Base-by-base conservation (phyloP, 805 yeast genomes). In the Clavispora vitiphila region DNA sequence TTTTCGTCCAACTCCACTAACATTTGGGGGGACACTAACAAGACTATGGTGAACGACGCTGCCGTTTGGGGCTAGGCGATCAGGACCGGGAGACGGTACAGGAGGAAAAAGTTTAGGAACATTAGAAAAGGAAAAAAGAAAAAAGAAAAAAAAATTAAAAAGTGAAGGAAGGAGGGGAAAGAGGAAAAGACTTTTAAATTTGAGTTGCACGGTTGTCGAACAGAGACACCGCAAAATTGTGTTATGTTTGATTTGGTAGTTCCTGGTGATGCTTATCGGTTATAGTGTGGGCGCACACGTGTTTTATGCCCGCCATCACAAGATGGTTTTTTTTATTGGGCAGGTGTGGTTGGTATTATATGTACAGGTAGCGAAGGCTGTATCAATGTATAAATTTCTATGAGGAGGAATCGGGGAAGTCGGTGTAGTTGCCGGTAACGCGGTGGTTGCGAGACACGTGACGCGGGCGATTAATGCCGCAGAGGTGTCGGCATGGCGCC, bases 31-130 rank as follows among this genome's bases (percentile, higher is more conserved):
- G 50, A 47, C 36, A 41, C 38, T 21, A 43, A 46, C 16, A 48
- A 47, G 37, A 34, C 44, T 10, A 38, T 52, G 44, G 41, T 44
- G 10, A 47, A 45, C 15, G 61, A 54, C 37, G 57, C 62, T 16
- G 54, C 62, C n/a, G 67, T 62, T 14, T 61, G 67, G 66, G 66
- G 65, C 27, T 60, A 52, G 37, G 27, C 31, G 25, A 21, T 12
- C 19, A 9, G 32, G 32, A 16, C 31, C 31, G 29, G 30, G 16
- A 29, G 36, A 21, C 10, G 14, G 25, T 29, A 32, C 35, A 20
- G 8, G 23, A 16, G 20, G 34, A 19, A 19, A 20, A 32, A 20
- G 23, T 32, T 32, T 32, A 20, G 35, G 35, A 20, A 32, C 35
- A 20, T 12, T 3, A 11, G 4, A 16, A 14, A n/a, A 19, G n/a